These are phyloP conservation scores for Bipolaris cookei DNA, from an alignment of 2,329 filamentous ascomycete species.

Conservation along the genomic window DNA sequence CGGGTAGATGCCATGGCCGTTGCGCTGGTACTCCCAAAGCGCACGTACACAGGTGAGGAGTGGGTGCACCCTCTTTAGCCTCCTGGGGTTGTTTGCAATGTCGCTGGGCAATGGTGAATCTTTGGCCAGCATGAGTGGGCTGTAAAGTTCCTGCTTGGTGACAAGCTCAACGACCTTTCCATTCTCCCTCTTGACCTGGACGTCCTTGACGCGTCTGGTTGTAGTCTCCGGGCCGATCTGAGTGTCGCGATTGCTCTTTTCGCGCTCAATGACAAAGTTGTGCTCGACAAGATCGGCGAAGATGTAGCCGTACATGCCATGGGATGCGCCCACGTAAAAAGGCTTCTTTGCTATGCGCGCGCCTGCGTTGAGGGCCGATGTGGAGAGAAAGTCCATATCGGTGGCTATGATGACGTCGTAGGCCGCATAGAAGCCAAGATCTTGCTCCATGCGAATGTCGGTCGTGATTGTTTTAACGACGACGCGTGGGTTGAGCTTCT, in stretches of 20 bases:
- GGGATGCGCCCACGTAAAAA: constrained; percentile 86
- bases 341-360: constrained; percentile 78
- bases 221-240: constrained; percentile 70
- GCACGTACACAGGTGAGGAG: constrained; percentile 85
- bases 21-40: constrained; percentile 82
- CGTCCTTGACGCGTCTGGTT: constrained; percentile 76
- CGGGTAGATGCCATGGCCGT: constrained; percentile 51
- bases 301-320: constrained; percentile 93
- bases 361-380: constrained; percentile 83
- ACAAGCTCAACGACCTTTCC: constrained; percentile 80
- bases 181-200: constrained; percentile 67
- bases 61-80: constrained; percentile 77
- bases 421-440: constrained; percentile 74
- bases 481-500: constrained; percentile 89
- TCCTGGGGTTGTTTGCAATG: constrained; percentile 71
- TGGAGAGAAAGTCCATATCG: constrained; percentile 76
- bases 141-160: constrained; percentile 89
- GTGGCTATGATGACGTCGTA: constrained; percentile 92
- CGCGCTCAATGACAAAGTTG: constrained; percentile 85
- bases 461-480: constrained; percentile 72
- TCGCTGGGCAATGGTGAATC: constrained; percentile 73
- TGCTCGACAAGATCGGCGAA: constrained; percentile 93
- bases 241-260: constrained; percentile 72
- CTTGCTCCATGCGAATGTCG: constrained; percentile 64
- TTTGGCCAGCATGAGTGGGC: constrained; percentile 85